Conservation (phyloP, 1,284 basidiomycete genomes). For the Apiotrichum brassicae region DNA sequence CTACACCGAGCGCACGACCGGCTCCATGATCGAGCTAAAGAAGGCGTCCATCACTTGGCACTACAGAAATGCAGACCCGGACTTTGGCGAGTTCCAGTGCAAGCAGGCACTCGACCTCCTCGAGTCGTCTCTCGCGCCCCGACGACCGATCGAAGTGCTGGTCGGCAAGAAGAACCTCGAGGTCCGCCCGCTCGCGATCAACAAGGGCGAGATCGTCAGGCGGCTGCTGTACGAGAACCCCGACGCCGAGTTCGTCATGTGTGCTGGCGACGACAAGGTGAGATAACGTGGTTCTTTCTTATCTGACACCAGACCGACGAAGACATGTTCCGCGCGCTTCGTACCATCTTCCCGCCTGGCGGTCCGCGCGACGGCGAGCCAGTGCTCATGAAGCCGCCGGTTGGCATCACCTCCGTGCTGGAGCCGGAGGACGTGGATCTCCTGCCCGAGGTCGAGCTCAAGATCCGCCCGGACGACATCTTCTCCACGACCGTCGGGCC, state of each 20-base stretch:
- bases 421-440: conserved; percentile 45
- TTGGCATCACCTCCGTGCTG: conserved; percentile 58
- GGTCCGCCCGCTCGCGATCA: conserved; percentile 87
- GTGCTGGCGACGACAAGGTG: conserved; percentile 96
- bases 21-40: conserved; percentile 94
- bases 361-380: conserved; percentile 48
- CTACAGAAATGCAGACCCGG: conserved; percentile 85
- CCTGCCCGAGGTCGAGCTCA: conserved; percentile 56
- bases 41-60: conserved; percentile 98
- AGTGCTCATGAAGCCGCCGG: conserved; percentile 62
- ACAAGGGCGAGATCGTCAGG: conserved; percentile 98
- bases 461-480: conserved; percentile 61
- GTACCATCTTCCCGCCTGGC: conserved; percentile 48
- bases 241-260: conserved; percentile 91
- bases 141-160: conserved; percentile 86
- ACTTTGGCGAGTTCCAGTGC: conserved; percentile 93
- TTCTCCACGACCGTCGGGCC: conserved; percentile 85
- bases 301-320: conserved; percentile 66
- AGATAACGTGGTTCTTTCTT: no score
- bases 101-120: conserved; percentile 93
- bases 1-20: conserved; percentile 92
- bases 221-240: conserved; percentile 85
- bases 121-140: conserved; percentile 82
- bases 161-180: conserved; percentile 98
- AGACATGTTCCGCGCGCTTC: conserved; percentile 89